Evolutionary conservation across 768 basidiomycete genomes (phyloP), one percentile per base, ranked within the genome.

Genomic region (Tylopilus subfusipes): DNA sequence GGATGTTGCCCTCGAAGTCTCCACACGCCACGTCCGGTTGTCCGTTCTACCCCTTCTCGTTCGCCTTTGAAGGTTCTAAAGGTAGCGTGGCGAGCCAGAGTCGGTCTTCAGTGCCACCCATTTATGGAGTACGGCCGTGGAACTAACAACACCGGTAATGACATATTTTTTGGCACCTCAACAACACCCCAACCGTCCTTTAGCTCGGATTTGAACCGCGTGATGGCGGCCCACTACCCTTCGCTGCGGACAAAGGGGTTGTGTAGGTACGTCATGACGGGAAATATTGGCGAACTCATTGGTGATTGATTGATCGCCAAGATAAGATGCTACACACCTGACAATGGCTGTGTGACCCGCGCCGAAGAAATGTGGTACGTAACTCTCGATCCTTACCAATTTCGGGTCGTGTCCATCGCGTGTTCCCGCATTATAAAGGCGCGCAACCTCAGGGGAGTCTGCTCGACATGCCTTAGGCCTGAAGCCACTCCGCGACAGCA

Each of bases 371-470:
- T 29, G 51, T 33, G 64, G 64, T 66, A 62, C 56, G 62, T 64
- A 55, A 64, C 61, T 22, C 21, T 40, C 24, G 12, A 14, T 10
- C 38, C 34, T 64, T 46, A 55, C 58, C 55, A 48, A 54, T 45
- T 44, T 9, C 33, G 53, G 24, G 53, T 48, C 67, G 56, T 58
- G 64, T 57, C 42, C 39, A 9, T 59, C 55, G 56, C 66, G 22
- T 59, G 66, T 61, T 51, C 53, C 50, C 47, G 11, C 56, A 52
- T 53, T 68, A 67, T 68, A 67, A 58, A 61, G 54, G 48, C 54
- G 39, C 60, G 42, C 48, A 36, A 22, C 36, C 8, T 13, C 43
- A 29, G n/a, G 22, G 51, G 27, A 24, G 44, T 31, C 22, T n/a
- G 47, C 50, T 46, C 51, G 52, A 30, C 29, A 57, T 59, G 54